phyloP scores from a whole-genome alignment of 495 filamentous ascomycete species.

The Tetracladium setigerum region DNA sequence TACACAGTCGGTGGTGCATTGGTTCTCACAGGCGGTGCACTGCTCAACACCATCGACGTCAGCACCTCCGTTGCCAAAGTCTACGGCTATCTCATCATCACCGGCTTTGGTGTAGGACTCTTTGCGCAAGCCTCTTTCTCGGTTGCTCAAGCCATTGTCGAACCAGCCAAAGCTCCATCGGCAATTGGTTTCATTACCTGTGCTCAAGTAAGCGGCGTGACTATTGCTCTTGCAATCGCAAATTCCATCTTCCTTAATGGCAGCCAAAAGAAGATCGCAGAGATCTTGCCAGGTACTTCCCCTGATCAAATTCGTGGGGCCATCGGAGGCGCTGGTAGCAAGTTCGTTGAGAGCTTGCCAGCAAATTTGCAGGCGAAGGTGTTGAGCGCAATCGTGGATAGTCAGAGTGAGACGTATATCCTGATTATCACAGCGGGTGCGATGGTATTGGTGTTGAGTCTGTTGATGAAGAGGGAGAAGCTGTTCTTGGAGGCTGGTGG shows the following conservation, averaged over 20 bases:
- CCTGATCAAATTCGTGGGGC: conserved; percentile 33
- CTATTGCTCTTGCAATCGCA: conserved; percentile 48
- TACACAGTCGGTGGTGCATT: conserved; percentile 43
- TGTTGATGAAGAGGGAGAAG: conserved; percentile 48
- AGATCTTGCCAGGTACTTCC: conserved; percentile 29
- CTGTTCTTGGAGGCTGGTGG: conserved; percentile 30
- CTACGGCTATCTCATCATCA: conserved; percentile 47
- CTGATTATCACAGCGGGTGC: conserved; percentile 41
- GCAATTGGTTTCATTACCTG: conserved; percentile 46
- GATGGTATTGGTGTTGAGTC: conserved; percentile 32
- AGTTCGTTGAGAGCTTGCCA: conserved; percentile 30
- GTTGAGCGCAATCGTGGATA: conserved; percentile 39
- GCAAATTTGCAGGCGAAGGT: conserved; percentile 28
- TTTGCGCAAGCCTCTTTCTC: conserved; percentile 46
- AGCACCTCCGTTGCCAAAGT: conserved; percentile 29
- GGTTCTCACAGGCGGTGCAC: conserved; percentile 38
- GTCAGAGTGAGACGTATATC: conserved; percentile 44
- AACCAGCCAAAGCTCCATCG: conserved; percentile 27
- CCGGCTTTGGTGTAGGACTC: conserved; percentile 45
- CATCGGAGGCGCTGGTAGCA: conserved; percentile 38
- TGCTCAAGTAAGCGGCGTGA: conserved; percentile 44
- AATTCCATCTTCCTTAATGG: conserved; percentile 48
- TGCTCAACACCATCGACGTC: conserved; percentile 40
- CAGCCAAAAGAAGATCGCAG: conserved; percentile 23
- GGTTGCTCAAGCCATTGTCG: conserved; percentile 42